Conservation (phyloP, 768 basidiomycete species). For the Dictyophora rubrovolvata region DNA sequence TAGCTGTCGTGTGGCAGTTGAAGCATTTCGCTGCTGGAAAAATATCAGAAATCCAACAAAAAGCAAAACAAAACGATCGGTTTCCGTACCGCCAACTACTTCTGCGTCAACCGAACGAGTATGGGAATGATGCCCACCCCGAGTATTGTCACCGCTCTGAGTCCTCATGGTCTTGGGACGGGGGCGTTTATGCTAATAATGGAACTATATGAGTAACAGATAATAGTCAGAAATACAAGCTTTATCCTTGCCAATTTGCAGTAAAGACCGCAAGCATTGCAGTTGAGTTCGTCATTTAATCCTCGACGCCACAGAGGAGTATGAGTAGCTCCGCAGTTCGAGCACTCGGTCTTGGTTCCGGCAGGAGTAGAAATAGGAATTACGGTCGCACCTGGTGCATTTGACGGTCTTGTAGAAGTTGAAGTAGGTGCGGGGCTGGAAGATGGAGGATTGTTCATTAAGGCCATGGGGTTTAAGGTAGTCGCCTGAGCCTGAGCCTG, state of each 20-base stretch:
- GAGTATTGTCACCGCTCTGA: conserved; percentile 54
- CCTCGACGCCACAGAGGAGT: conserved; percentile 83
- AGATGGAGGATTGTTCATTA: conserved; percentile 31
- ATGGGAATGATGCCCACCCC: conserved; percentile 23
- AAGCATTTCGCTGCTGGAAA: conserved; percentile 62
- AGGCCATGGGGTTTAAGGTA: conserved; percentile 7
- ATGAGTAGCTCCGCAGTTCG: conserved; percentile 82
- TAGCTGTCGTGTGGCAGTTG: conserved; percentile 84
- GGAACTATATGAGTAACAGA: neutral
- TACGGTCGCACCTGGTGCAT: conserved; percentile 13
- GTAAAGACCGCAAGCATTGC: conserved; percentile 82
- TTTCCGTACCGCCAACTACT: conserved; percentile 4
- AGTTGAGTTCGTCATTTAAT: conserved; percentile 80
- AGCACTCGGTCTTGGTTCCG: conserved; percentile 72
- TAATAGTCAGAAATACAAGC: neutral
- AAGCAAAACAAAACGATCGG: neutral
- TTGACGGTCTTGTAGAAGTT: conserved; percentile 43
- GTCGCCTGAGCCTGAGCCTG: neutral
- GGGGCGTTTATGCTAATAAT: conserved; percentile 79
- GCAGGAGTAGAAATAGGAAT: conserved; percentile 35
- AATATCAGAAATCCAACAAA: neutral
- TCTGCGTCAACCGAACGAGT: conserved; percentile 1
- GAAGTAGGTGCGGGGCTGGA: conserved; percentile 39
- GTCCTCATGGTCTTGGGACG: conserved; percentile 83
- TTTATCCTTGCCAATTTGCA: conserved; percentile 60